phyloP scores from a whole-genome alignment of 495 filamentous ascomycete species.

The Penicillium malachiteum region DNA sequence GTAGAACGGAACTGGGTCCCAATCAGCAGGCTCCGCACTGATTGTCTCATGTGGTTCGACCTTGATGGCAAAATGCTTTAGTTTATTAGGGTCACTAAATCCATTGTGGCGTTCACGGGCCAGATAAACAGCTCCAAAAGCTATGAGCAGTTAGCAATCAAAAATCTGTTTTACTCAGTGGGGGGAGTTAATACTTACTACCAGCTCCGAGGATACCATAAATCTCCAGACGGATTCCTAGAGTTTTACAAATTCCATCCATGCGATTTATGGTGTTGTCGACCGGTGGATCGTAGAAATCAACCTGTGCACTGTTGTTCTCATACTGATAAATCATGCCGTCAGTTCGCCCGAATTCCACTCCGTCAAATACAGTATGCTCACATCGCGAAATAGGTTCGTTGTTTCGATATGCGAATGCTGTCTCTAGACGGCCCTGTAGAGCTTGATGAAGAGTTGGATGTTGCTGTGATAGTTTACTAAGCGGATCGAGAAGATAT shows the following conservation, averaged over 20 bases:
- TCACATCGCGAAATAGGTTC: slow-evolving; percentile 14
- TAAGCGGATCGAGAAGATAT: not conserved
- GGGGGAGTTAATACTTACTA: slow-evolving; percentile 12
- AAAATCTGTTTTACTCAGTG: too few relatives aligned
- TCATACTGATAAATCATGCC: slow-evolving; percentile 2
- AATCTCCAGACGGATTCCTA: slow-evolving; percentile 9
- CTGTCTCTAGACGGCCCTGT: slow-evolving; percentile 6
- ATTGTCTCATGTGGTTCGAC: slow-evolving; percentile 14
- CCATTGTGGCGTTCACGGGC: slow-evolving; percentile 10
- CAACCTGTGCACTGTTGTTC: not conserved
- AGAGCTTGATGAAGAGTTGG: slow-evolving; percentile 14
- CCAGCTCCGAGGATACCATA: slow-evolving; percentile 22
- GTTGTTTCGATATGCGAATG: slow-evolving; percentile 4
- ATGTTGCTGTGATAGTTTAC: slow-evolving; percentile 6
- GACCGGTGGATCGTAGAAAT: not conserved
- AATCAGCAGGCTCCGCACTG: not conserved
- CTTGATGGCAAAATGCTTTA: slow-evolving; percentile 23
- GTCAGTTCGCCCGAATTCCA: slow-evolving; percentile 7
- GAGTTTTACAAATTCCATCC: slow-evolving; percentile 6
- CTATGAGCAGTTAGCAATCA: slow-evolving; percentile 17
- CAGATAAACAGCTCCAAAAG: slow-evolving; percentile 23
- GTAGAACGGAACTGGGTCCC: not conserved
- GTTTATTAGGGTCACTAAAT: not conserved
- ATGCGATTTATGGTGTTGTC: not conserved
- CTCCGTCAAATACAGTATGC: not conserved